These are phyloP conservation scores for Kluyveromyces lactis DNA, from an alignment of 805 yeast genomes.

Conservation along the genomic window DNA sequence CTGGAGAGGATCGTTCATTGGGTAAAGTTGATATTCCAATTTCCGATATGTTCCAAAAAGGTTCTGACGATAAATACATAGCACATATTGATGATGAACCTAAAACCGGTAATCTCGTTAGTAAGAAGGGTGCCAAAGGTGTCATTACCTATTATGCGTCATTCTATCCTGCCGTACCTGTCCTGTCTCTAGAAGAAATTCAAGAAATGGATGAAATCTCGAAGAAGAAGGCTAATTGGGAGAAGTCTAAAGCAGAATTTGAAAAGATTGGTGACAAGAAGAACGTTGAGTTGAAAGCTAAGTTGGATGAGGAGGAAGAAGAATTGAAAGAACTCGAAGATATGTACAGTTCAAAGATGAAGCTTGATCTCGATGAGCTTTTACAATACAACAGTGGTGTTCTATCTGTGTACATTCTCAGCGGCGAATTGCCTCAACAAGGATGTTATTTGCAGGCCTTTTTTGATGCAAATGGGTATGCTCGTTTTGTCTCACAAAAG, in stretches of 20 bases:
- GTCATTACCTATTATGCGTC: constrained; percentile 61
- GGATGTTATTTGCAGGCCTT: constrained; percentile 63
- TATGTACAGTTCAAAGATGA: constrained; percentile 35
- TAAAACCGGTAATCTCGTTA: constrained; percentile 55
- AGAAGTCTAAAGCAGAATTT: constrained; percentile 20
- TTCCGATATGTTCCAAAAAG: constrained; percentile 55
- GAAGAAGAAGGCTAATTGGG: constrained; percentile 31
- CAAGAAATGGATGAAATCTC: constrained; percentile 43
- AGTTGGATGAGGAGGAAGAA: constrained; percentile 23
- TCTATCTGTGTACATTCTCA: constrained; percentile 55
- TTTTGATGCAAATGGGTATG: constrained; percentile 67
- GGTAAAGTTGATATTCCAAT: constrained; percentile 73
- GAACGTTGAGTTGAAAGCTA: constrained; percentile 23
- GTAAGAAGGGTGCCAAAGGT: constrained; percentile 81
- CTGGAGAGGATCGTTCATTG: constrained; percentile 73
- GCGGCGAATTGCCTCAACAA: constrained; percentile 46
- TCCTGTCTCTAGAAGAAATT: constrained; percentile 68
- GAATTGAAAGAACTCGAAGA: constrained; percentile 32
- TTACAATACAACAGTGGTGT: constrained; percentile 64
- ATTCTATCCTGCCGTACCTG: constrained; percentile 77
- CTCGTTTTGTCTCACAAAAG: constrained; percentile 50
- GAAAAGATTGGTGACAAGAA: constrained; percentile 26
- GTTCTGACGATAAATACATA: constrained; percentile 50
- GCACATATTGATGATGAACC: constrained; percentile 49
- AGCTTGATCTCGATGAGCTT: constrained; percentile 51